Evolutionary conservation across 805 yeast species (phyloP), one percentile per base, ranked within the genome.

Genomic region (Metschnikowia matae): DNA sequence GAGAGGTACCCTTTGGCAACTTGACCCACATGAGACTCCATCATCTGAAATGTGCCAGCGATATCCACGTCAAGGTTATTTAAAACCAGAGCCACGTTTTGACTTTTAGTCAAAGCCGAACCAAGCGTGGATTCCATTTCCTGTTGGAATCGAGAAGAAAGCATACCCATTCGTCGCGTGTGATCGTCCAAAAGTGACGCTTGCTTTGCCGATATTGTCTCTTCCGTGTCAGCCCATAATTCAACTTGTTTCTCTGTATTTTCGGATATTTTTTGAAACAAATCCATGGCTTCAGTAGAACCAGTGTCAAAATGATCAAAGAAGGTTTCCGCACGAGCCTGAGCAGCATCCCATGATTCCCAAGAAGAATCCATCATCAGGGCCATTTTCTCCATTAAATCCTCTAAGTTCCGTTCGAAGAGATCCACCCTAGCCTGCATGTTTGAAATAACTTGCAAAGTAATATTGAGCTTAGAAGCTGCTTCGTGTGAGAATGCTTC

Each of bases 181-280:
- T 49, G 48, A 3, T 49, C 39, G 15, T 49, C 50, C 5, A 44
- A 29, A 15, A 52, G 48, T 18, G 45, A 29, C 8, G 43, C 10
- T 14, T 52, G 48, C 8, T 46, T 46, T 29, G 21, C 48, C 17
- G 36, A 33, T 11, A 40, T 37, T 14, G 37, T 26, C 13, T 44
- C 42, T 17, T 44, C 38, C 41, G 36, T 44, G 15, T 35, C 51
- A 2, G 44, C 48, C n/a, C 48, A 46, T 10, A 45, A 20, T 7
- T 48, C 48, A 10, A 34, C 42, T 15, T 47, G 43, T 15, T 44
- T 48, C 26, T 47, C 41, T n/a, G 44, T 39, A 7, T 44, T 44
- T 23, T 38, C 40, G 14, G 37, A 44, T 14, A 52, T 38, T 29
- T 34, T 44, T 20, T 41, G 36, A 5, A 37, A 33, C 1, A 36